Evolutionary conservation across 1,284 basidiomycete genomes (phyloP).

Genomic region (Trichosporon sp.): DNA sequence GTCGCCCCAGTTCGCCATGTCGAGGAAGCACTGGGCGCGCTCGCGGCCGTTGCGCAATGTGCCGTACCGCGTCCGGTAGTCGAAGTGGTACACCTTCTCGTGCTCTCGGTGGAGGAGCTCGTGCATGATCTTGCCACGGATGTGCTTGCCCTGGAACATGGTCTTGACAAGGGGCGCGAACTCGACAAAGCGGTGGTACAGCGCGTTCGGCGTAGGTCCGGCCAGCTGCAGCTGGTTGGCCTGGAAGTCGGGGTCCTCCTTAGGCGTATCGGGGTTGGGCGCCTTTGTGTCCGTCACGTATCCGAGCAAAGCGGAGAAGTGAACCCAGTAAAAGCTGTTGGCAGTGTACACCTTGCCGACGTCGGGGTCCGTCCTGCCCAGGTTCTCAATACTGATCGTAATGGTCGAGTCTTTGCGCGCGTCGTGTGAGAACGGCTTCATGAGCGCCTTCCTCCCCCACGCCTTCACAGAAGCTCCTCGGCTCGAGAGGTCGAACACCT

Average conservation of each 20-base stretch:
- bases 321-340: constrained; percentile 46
- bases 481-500: constrained; percentile 43
- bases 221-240: constrained; percentile 52
- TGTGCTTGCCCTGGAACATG: constrained; percentile 49
- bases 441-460: constrained; percentile 15
- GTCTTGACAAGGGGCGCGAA: constrained; percentile 51
- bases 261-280: constrained; percentile 20
- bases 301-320: constrained; percentile 44
- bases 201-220: constrained; percentile 51
- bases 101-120: constrained; percentile 51
- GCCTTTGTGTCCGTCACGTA: constrained; percentile 33
- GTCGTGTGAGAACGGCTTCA: neutral
- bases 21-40: constrained; percentile 46
- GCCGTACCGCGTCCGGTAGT: constrained; percentile 49
- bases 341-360: constrained; percentile 50
- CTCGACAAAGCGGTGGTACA: constrained; percentile 53
- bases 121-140: constrained; percentile 49
- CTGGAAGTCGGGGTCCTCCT: constrained; percentile 45
- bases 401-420: constrained; percentile 20
- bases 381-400: constrained; percentile 40
- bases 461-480: constrained; percentile 45
- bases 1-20: constrained; percentile 50
- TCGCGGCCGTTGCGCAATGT: constrained; percentile 31
- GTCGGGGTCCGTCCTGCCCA: constrained; percentile 46
- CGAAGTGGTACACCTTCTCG: constrained; percentile 50